These are phyloP conservation scores for Tetrapisispora nanseiensis DNA, from an alignment of 805 yeast genomes.

Conservation along the genomic window DNA sequence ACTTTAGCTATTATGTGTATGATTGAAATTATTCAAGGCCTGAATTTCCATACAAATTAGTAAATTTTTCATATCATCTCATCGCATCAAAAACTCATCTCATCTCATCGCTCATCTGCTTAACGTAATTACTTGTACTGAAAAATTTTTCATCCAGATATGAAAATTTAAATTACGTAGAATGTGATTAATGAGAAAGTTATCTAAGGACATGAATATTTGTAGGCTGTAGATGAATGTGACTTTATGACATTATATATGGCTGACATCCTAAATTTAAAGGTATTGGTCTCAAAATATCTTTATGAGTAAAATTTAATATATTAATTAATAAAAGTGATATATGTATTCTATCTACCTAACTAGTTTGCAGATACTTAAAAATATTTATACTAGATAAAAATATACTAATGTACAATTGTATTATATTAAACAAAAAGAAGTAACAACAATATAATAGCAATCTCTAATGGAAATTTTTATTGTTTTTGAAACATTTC, in stretches of 20 bases:
- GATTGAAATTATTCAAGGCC: too few species aligned
- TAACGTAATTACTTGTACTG: too few species aligned
- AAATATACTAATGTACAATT: slow-evolving; percentile 9
- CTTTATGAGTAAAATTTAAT: background rate
- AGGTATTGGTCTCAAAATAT: background rate
- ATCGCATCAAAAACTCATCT: slow-evolving; percentile 14
- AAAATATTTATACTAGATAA: slow-evolving; percentile 3
- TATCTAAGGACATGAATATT: too few species aligned
- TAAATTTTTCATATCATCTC: too few species aligned
- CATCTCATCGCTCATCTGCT: background rate
- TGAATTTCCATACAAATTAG: too few species aligned
- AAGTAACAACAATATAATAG: background rate
- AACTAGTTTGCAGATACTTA: slow-evolving; percentile 5
- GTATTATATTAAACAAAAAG: slow-evolving; percentile 4
- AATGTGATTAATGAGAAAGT: background rate
- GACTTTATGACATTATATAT: too few species aligned
- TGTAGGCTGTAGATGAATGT: too few species aligned
- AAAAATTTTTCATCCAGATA: slow-evolving; percentile 1
- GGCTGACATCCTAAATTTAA: too few species aligned
- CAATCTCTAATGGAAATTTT: slow-evolving; percentile 8
- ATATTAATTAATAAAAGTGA: slow-evolving; percentile 1
- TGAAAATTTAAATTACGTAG: background rate
- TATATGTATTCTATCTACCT: slow-evolving; percentile 14
- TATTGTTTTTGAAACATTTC: slow-evolving; percentile 25
- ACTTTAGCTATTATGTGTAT: too few species aligned